A percentile compares a stretch with the other conserved stretches of the same genome.
Conservation (phyloP, 331 rosid species). For the Phaseolus coccineus region DNA sequence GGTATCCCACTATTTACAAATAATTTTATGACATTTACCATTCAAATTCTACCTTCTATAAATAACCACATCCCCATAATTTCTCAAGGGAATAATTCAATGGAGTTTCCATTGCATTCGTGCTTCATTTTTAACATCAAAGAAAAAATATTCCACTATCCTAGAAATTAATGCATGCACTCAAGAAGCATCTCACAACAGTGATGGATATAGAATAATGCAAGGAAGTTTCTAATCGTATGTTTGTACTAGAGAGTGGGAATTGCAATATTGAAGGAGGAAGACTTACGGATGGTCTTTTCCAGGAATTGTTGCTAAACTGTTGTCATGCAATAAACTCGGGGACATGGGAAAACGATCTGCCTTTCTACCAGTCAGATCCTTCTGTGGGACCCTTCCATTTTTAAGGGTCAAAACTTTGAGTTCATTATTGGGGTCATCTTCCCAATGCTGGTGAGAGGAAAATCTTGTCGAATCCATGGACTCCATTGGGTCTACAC, state of each 20-base stretch:
- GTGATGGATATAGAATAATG: slow-evolving; percentile 21
- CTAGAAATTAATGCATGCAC: slow-evolving; percentile 34
- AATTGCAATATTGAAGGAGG: slow-evolving; percentile 41
- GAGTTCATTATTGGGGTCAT: slow-evolving; percentile 64
- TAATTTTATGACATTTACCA: background rate
- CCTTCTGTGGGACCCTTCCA: slow-evolving; percentile 70
- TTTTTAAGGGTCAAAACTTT: slow-evolving; percentile 61
- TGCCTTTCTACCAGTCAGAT: slow-evolving; percentile 62
- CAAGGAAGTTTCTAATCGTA: slow-evolving; percentile 38
- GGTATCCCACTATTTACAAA: background rate
- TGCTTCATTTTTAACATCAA: too few relatives aligned
- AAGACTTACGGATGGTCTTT: slow-evolving; percentile 82
- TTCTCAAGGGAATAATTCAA: background rate
- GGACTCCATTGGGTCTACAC: slow-evolving; percentile 69
- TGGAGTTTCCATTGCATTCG: background rate
- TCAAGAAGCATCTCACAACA: slow-evolving; percentile 24
- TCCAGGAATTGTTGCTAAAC: slow-evolving; percentile 60
- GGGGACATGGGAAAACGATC: slow-evolving; percentile 74
- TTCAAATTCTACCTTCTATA: slow-evolving; percentile 13
- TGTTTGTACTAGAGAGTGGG: slow-evolving; percentile 14
- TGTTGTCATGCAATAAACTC: slow-evolving; percentile 61
- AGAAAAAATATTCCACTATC: background rate
- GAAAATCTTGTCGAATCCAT: slow-evolving; percentile 65
- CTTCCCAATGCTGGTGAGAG: slow-evolving; percentile 82
- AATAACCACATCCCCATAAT: background rate